phyloP scores from a whole-genome alignment of 2,329 filamentous ascomycete genomes.

The Sphaerulina populicola region DNA sequence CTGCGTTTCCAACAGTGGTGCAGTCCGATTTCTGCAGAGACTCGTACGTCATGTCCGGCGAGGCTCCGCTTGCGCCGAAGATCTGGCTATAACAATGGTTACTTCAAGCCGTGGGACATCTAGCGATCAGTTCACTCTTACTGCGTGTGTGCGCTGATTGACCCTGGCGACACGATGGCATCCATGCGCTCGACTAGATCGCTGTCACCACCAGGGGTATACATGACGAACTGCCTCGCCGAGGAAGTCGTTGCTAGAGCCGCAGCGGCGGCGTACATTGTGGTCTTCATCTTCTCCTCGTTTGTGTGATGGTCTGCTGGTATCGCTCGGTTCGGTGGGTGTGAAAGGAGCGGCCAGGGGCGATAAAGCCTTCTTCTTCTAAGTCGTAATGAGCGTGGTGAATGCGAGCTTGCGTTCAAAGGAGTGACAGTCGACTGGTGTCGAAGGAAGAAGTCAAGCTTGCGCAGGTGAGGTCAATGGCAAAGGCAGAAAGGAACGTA shows the following conservation, averaged over 20 bases:
- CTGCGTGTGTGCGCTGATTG: conserved; percentile 55
- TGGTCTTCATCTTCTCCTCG: conserved; percentile 3
- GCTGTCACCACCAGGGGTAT: conserved; percentile 24
- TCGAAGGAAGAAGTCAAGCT: conserved; percentile 1
- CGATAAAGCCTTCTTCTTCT: conserved; percentile 4
- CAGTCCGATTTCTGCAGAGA: conserved; percentile 53
- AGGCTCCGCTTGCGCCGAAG: conserved; percentile 61
- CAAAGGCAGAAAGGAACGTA: conserved; percentile 3
- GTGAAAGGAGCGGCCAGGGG: conserved; percentile 3
- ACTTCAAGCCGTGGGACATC: too few species aligned
- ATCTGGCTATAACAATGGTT: conserved; percentile 39
- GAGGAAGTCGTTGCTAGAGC: conserved; percentile 13
- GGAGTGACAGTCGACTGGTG: conserved; percentile 9
- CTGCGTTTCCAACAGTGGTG: conserved; percentile 24
- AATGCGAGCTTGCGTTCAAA: conserved; percentile 3
- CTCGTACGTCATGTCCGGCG: conserved; percentile 52
- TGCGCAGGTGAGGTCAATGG: not conserved
- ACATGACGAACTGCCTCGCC: conserved; percentile 26
- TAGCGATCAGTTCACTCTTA: too few species aligned
- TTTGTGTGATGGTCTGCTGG: not conserved
- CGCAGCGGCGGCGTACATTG: conserved; percentile 14
- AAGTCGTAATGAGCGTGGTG: conserved; percentile 1
- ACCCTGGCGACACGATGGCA: conserved; percentile 58
- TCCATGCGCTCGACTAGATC: conserved; percentile 52
- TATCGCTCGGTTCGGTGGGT: not conserved